Conservation (phyloP, 148 eudicot species). For the Persicaria tinctoria region DNA sequence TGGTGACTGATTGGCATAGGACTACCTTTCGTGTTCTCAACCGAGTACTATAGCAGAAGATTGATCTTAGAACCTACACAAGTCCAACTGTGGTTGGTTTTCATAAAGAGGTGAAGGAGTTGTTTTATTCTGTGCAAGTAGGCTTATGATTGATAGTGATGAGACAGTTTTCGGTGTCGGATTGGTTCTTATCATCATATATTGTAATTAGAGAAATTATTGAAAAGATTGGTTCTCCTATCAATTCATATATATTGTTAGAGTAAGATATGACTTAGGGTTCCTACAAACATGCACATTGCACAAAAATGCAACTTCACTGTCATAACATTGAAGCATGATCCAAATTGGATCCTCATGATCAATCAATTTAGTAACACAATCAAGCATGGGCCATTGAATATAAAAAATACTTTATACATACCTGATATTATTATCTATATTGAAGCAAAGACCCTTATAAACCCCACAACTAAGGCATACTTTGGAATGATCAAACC, state of each 20-base stretch:
- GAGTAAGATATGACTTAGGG: background rate
- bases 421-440: constrained; percentile 5
- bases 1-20: too few relatives aligned
- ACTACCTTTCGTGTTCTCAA: too few relatives aligned
- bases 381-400: constrained; percentile 11
- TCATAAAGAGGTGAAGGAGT: too few relatives aligned
- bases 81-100: background rate
- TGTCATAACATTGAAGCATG: constrained; percentile 1
- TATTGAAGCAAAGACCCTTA: background rate
- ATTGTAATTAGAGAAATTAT: background rate
- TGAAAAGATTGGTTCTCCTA: background rate
- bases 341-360: constrained; percentile 1
- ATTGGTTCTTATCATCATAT: background rate
- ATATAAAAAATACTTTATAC: background rate
- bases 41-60: too few relatives aligned
- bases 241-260: background rate
- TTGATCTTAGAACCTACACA: background rate
- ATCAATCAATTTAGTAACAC: constrained; percentile 5
- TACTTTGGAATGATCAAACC: constrained; percentile 5
- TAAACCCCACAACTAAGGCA: constrained; percentile 6
- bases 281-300: background rate
- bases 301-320: constrained; percentile 6
- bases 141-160: background rate
- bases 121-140: background rate
- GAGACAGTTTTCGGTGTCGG: background rate